Evolutionary conservation across 2,329 filamentous ascomycete genomes (phyloP).

Genomic region (Plectosphaerella cucumerina): DNA sequence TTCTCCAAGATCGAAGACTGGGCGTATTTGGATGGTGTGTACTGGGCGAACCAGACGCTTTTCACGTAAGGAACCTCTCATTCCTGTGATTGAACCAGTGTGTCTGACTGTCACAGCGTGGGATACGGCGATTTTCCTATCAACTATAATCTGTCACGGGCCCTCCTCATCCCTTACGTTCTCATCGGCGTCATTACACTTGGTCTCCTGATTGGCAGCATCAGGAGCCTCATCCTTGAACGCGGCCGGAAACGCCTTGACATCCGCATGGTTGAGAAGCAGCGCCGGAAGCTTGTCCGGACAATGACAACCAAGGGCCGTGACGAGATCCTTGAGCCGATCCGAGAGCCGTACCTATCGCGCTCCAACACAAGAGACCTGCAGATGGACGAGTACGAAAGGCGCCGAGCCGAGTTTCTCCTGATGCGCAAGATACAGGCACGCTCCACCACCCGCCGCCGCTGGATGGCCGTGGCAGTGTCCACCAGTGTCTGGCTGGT

Average conservation of each 20-base stretch:
- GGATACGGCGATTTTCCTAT: conserved; percentile 56
- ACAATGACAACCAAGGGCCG: conserved; percentile 40
- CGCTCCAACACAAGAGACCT: conserved; percentile 4
- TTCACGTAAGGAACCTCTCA: conserved; percentile 39
- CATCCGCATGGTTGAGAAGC: conserved; percentile 56
- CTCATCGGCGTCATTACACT: conserved; percentile 80
- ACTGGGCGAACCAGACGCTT: conserved; percentile 72
- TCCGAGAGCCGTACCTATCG: conserved; percentile 20
- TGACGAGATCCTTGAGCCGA: conserved; percentile 45
- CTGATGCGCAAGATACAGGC: conserved; percentile 79
- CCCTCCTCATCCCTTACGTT: conserved; percentile 77
- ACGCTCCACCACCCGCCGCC: conserved; percentile 58
- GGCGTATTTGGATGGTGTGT: conserved; percentile 72
- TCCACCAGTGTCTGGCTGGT: conserved; percentile 66
- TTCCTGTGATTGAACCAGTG: no score
- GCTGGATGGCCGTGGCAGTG: conserved; percentile 69
- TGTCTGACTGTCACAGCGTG: conserved; percentile 23
- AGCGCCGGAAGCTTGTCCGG: conserved; percentile 43
- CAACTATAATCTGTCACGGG: conserved; percentile 53
- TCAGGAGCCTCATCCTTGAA: conserved; percentile 62
- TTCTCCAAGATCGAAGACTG: conserved; percentile 72
- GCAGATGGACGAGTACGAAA: conserved; percentile 43
- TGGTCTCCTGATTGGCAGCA: conserved; percentile 77
- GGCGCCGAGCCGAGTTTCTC: conserved; percentile 67
- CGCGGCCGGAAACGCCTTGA: conserved; percentile 50